A percentile compares a stretch with the other conserved stretches of the same genome.
Evolutionary conservation across 2,329 filamentous ascomycete genomes (phyloP).

Genomic region (Xylaria sp.): DNA sequence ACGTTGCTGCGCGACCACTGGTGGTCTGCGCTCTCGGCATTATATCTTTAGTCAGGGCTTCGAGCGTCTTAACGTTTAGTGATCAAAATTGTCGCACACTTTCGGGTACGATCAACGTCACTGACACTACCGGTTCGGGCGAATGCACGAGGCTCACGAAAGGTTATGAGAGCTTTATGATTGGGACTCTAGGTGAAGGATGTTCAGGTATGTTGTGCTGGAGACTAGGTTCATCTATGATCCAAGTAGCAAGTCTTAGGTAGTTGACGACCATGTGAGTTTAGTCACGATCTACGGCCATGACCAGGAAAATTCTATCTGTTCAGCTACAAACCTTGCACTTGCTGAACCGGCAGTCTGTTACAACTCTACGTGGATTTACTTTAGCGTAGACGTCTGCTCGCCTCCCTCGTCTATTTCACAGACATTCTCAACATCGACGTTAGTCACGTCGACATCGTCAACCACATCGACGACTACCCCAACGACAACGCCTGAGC

Average conservation of each 20-base stretch:
- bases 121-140: conserved; percentile 27
- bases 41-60: conserved; percentile 6
- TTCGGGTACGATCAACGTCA: conserved; percentile 1
- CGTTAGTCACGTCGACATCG: conserved; percentile 5
- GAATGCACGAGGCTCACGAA: conserved; percentile 24
- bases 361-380: conserved; percentile 32
- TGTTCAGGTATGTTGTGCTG: conserved; percentile 29
- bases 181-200: conserved; percentile 18
- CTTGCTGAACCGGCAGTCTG: conserved; percentile 22
- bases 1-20: conserved; percentile 10
- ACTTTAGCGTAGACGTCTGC: conserved; percentile 34
- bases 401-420: neutral
- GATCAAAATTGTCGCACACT: conserved; percentile 18
- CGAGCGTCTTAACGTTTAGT: conserved; percentile 23
- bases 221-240: neutral
- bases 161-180: conserved; percentile 29
- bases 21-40: conserved; percentile 24
- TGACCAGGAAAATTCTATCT: conserved; percentile 26
- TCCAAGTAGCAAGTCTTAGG: neutral
- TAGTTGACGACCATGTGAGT: conserved; percentile 21
- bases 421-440: neutral
- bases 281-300: conserved; percentile 35
- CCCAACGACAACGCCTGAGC: neutral
- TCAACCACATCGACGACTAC: conserved; percentile 14
- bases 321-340: conserved; percentile 21